phyloP scores from a whole-genome alignment of 2,329 filamentous ascomycete species.

The Cladosporium sp. region DNA sequence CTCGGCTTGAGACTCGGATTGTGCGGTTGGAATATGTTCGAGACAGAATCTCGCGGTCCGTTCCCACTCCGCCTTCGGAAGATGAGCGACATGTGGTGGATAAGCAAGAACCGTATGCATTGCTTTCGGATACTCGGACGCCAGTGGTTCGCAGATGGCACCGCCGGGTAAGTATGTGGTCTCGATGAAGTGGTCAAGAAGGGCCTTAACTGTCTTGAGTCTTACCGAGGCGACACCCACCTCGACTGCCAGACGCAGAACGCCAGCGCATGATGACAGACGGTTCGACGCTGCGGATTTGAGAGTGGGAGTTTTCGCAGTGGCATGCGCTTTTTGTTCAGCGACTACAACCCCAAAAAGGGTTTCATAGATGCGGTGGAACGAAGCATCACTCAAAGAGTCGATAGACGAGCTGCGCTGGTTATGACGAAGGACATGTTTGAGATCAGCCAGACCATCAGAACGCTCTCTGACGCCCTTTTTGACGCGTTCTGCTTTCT shows the following conservation, averaged over 20 bases:
- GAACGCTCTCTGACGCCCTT: constrained; percentile 48
- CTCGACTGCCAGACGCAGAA: constrained; percentile 70
- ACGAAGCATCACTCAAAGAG: constrained; percentile 70
- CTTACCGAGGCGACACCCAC: constrained; percentile 68
- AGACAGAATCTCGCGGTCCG: constrained; percentile 67
- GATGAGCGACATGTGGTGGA: constrained; percentile 76
- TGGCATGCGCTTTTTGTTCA: constrained; percentile 67
- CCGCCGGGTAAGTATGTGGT: constrained; percentile 60
- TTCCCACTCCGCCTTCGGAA: constrained; percentile 67
- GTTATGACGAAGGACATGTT: constrained; percentile 57
- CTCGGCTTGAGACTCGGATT: constrained; percentile 27
- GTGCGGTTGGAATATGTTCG: constrained; percentile 51
- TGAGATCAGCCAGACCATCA: constrained; percentile 56
- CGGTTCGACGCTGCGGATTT: constrained; percentile 48
- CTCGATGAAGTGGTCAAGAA: constrained; percentile 81
- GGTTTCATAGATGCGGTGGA: constrained; percentile 76
- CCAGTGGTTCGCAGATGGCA: constrained; percentile 66
- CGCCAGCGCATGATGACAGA: constrained; percentile 68
- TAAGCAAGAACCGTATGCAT: constrained; percentile 70
- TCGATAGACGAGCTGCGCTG: constrained; percentile 45
- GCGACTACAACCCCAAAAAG: constrained; percentile 69
- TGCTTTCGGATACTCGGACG: constrained; percentile 76
- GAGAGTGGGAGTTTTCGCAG: constrained; percentile 49
- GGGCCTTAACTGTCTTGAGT: constrained; percentile 72
- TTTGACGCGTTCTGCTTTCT: constrained; percentile 40